Conservation (phyloP, 2,329 filamentous ascomycete species). For the Didymella pomorum region DNA sequence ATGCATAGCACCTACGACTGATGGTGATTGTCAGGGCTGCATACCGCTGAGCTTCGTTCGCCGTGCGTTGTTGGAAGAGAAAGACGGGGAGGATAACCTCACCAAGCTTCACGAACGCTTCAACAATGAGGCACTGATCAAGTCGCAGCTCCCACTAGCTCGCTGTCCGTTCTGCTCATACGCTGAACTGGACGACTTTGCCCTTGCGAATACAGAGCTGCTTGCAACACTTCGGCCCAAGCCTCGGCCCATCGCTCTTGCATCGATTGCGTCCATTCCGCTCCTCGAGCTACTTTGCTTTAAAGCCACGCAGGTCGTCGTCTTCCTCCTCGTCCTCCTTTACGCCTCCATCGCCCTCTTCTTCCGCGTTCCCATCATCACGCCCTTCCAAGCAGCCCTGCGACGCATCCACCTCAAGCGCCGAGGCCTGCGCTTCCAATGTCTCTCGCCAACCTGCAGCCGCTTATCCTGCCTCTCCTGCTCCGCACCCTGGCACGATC, state of each 20-base stretch:
- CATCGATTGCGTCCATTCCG: constrained; percentile 39
- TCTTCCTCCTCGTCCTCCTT: constrained; percentile 62
- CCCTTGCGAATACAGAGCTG: constrained; percentile 36
- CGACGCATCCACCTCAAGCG: constrained; percentile 73
- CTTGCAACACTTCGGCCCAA: constrained; percentile 37
- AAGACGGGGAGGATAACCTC: constrained; percentile 74
- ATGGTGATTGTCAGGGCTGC: constrained; percentile 70
- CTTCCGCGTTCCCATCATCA: constrained; percentile 37
- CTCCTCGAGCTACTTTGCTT: constrained; percentile 44
- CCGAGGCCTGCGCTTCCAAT: constrained; percentile 79
- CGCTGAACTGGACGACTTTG: constrained; percentile 76
- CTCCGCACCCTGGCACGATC: constrained; percentile 82
- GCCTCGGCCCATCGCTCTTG: constrained; percentile 42
- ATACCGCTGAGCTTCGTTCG: constrained; percentile 74
- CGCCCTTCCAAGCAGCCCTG: constrained; percentile 66
- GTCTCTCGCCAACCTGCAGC: constrained; percentile 72
- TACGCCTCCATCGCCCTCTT: constrained; percentile 33
- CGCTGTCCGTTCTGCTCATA: constrained; percentile 92
- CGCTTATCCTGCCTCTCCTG: constrained; percentile 83
- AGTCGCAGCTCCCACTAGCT: constrained; percentile 76
- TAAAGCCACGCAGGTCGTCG: constrained; percentile 58
- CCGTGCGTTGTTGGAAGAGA: constrained; percentile 74
- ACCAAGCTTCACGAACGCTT: constrained; percentile 80
- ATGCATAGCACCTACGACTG: constrained; percentile 78
- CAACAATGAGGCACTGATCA: constrained; percentile 76